These are phyloP conservation scores for Pilasporangium apinafurcum DNA, from an alignment of 352 stramenopile species.

Conservation along the genomic window DNA sequence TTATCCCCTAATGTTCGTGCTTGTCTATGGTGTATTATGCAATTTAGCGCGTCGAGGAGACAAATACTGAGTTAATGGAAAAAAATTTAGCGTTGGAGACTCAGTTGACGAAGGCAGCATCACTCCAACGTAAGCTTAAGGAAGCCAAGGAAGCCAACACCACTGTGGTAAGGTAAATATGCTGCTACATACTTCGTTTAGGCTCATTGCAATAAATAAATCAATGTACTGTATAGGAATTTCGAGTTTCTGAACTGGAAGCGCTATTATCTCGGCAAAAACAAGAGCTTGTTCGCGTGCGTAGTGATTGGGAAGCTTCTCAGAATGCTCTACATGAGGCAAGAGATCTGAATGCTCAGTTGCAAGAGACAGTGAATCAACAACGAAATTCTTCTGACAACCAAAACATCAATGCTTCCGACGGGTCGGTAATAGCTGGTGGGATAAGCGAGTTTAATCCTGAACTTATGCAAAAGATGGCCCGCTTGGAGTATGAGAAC, in stretches of 20 bases:
- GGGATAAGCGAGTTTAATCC: constrained; percentile 63
- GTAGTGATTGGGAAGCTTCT: constrained; percentile 19
- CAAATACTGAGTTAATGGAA: constrained; percentile 44
- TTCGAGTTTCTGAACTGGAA: constrained; percentile 53
- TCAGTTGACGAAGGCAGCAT: constrained; percentile 30
- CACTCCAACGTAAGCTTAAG: constrained; percentile 54
- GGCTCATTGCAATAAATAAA: neutral
- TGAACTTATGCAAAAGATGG: constrained; percentile 58
- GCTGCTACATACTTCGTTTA: neutral
- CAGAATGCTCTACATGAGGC: constrained; percentile 28
- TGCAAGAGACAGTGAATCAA: constrained; percentile 30
- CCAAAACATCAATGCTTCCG: neutral
- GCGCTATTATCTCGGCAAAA: constrained; percentile 19
- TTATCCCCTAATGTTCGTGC: neutral
- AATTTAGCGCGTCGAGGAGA: constrained; percentile 40
- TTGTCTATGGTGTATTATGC: neutral
- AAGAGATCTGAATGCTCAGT: constrained; percentile 32
- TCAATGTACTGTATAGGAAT: constrained; percentile 28
- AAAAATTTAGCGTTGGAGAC: constrained; percentile 51
- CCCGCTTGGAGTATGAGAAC: constrained; percentile 57
- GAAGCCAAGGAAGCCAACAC: constrained; percentile 68
- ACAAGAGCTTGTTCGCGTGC: constrained; percentile 17
- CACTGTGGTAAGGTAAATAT: constrained; percentile 28
- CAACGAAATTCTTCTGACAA: constrained; percentile 5
- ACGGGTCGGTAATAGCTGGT: constrained; percentile 5